A percentile compares a stretch with the other conserved stretches of the same genome.
phyloP scores from a whole-genome alignment of 169 alveolate species.

The Plasmodium vivax region DNA sequence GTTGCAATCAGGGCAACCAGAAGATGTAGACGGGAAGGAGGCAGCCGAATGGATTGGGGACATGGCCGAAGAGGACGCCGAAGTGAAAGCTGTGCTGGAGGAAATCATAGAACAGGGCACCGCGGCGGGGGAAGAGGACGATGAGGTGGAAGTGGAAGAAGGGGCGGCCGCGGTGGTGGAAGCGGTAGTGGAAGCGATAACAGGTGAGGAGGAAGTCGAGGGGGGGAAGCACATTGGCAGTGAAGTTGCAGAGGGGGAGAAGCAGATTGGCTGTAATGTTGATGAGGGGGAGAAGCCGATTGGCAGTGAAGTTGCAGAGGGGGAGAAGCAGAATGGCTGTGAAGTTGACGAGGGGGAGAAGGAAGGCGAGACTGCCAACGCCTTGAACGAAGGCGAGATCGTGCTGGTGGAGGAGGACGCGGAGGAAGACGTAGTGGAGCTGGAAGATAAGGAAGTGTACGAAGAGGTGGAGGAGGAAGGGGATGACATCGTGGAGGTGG shows the following conservation, averaged over 20 bases:
- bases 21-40: neutral
- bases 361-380: neutral
- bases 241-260: neutral
- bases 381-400: neutral
- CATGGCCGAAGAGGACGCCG: neutral
- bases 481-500: neutral
- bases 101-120: neutral
- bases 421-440: neutral
- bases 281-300: neutral
- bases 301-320: neutral
- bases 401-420: neutral
- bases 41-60: neutral
- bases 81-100: neutral
- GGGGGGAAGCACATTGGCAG: neutral
- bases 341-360: neutral
- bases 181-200: neutral
- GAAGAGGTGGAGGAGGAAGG: neutral
- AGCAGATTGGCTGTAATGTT: too few relatives aligned
- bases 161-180: neutral
- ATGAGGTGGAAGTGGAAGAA: constrained; percentile 41
- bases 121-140: constrained; percentile 40
- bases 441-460: neutral
- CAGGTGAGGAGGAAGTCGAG: neutral
- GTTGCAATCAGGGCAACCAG: too few relatives aligned
- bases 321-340: too few relatives aligned